These are phyloP conservation scores for Xylariaceae sp. DNA, from an alignment of 2,329 filamentous ascomycete genomes.

Conservation along the genomic window DNA sequence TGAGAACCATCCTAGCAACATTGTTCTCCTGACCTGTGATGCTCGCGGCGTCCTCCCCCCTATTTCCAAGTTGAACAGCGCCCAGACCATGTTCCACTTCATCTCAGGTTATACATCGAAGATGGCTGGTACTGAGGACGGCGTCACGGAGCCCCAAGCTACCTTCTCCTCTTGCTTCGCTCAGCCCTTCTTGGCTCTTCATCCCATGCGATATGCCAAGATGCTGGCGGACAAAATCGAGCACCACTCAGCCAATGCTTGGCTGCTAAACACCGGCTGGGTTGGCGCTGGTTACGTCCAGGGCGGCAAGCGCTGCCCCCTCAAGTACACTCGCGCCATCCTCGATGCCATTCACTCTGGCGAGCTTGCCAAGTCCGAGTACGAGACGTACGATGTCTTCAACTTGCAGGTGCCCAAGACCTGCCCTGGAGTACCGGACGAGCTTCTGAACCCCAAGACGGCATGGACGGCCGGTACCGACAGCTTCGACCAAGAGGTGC, in stretches of 20 bases:
- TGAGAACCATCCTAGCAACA: slow-evolving; percentile 86
- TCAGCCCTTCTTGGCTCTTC: slow-evolving; percentile 96
- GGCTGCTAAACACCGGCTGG: slow-evolving; percentile 80
- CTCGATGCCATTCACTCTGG: slow-evolving; percentile 97
- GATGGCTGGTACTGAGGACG: slow-evolving; percentile 99
- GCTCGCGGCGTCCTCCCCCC: slow-evolving; percentile 95
- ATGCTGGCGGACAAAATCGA: slow-evolving; percentile 99
- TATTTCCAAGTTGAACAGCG: slow-evolving; percentile 91
- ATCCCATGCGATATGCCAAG: slow-evolving; percentile 98
- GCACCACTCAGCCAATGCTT: slow-evolving; percentile 90
- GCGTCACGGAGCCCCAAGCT: slow-evolving; percentile 92
- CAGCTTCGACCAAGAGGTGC: slow-evolving; percentile 82
- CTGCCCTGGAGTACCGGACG: slow-evolving; percentile 82
- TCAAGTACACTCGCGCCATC: slow-evolving; percentile 98
- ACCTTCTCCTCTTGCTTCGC: slow-evolving; percentile 99
- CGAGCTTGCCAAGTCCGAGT: slow-evolving; percentile 88
- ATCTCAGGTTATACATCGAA: slow-evolving; percentile 99
- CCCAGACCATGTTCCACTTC: slow-evolving; percentile 99
- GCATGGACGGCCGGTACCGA: slow-evolving; percentile 81
- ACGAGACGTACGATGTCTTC: slow-evolving; percentile 94
- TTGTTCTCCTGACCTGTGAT: slow-evolving; percentile 96
- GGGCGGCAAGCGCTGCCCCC: slow-evolving; percentile 92
- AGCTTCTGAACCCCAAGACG: slow-evolving; percentile 91
- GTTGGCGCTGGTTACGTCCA: slow-evolving; percentile 77
- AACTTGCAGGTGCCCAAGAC: slow-evolving; percentile 93